A percentile compares a stretch with the other conserved stretches of the same genome.
Evolutionary conservation across 257 asterid species (phyloP).

Genomic region (Petrea volubilis): DNA sequence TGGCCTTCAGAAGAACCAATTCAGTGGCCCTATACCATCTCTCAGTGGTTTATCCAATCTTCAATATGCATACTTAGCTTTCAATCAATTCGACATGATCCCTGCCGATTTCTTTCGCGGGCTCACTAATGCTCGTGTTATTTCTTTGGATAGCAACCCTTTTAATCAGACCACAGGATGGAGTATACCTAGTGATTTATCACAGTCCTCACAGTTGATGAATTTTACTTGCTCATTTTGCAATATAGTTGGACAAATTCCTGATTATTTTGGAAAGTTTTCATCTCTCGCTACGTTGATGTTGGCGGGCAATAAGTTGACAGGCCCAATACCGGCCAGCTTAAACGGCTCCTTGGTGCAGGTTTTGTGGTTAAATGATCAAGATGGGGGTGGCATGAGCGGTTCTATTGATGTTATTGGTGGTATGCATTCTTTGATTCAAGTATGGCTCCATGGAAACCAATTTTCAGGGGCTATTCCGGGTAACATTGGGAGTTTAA

Average conservation of each 20-base stretch:
- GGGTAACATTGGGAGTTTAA: conserved; percentile 53
- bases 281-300: conserved; percentile 51
- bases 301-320: conserved; percentile 55
- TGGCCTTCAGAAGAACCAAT: conserved; percentile 71
- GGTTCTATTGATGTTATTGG: conserved; percentile 58
- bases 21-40: conserved; percentile 61
- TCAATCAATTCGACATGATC: conserved; percentile 60
- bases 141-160: conserved; percentile 72
- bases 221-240: conserved; percentile 70
- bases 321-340: conserved; percentile 54
- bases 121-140: conserved; percentile 45
- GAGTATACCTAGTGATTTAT: conserved; percentile 58
- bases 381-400: conserved; percentile 55
- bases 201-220: conserved; percentile 52
- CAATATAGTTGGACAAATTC: conserved; percentile 65
- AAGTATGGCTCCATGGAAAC: conserved; percentile 77
- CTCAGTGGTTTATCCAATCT: conserved; percentile 69
- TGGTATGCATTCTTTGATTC: conserved; percentile 52
- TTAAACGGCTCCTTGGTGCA: conserved; percentile 59
- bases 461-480: conserved; percentile 68
- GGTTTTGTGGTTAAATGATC: conserved; percentile 75
- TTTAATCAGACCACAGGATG: conserved; percentile 72
- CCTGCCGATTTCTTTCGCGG: conserved; percentile 74
- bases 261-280: conserved; percentile 64
- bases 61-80: conserved; percentile 62